Conservation (phyloP, 2,329 filamentous ascomycete species). For the Metarhizium robertsii region DNA sequence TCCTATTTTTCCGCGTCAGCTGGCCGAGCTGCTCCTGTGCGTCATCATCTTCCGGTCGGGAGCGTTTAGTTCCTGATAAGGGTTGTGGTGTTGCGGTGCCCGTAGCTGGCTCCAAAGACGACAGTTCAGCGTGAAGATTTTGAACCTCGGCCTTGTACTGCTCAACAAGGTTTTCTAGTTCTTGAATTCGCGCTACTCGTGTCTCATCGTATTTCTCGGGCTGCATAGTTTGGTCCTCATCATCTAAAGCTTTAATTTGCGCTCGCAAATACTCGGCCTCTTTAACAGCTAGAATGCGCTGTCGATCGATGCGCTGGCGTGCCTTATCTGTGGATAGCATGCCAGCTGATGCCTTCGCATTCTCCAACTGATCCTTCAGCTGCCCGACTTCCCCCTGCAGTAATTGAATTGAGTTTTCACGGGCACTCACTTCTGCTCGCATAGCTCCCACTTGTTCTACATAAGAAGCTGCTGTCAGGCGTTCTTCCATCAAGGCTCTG, state of each 20-base stretch:
- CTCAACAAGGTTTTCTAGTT: constrained; percentile 80
- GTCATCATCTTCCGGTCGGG: constrained; percentile 51
- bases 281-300: constrained; percentile 76
- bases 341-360: constrained; percentile 44
- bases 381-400: constrained; percentile 61
- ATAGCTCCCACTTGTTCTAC: constrained; percentile 70
- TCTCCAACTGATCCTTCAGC: constrained; percentile 62
- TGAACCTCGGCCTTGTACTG: constrained; percentile 77
- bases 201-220: constrained; percentile 68
- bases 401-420: constrained; percentile 62
- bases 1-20: constrained; percentile 78
- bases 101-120: constrained; percentile 44
- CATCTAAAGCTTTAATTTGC: constrained; percentile 80
- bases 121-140: constrained; percentile 64
- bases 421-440: constrained; percentile 68
- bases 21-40: constrained; percentile 68
- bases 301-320: constrained; percentile 70
- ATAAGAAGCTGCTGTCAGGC: constrained; percentile 70
- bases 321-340: constrained; percentile 52
- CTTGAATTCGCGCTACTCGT: constrained; percentile 63
- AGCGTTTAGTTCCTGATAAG: constrained; percentile 51
- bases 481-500: constrained; percentile 71
- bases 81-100: constrained; percentile 25
- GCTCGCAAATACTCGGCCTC: constrained; percentile 91
- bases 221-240: constrained; percentile 80